Evolutionary conservation across 805 yeast species (phyloP).

Genomic region (Starmerella vitae): DNA sequence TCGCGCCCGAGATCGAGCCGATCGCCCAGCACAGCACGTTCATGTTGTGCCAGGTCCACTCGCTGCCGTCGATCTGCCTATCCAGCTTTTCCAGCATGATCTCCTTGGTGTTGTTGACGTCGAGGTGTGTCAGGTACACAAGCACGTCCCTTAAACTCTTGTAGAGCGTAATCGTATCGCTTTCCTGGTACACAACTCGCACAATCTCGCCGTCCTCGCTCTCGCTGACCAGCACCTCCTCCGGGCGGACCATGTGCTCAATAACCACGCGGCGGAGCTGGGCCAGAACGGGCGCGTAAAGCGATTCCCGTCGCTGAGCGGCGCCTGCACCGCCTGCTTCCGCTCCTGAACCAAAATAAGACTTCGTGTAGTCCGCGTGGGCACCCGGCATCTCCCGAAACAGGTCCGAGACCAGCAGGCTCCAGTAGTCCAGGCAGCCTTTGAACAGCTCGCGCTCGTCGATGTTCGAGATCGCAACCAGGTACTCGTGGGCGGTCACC

Average conservation of each 20-base stretch:
- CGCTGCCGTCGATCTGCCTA: slow-evolving; percentile 86
- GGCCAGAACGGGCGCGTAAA: slow-evolving; percentile 64
- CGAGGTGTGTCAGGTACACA: slow-evolving; percentile 89
- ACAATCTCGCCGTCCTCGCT: slow-evolving; percentile 99
- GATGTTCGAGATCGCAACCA: slow-evolving; percentile 72
- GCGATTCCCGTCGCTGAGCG: slow-evolving; percentile 64
- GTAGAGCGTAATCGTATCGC: slow-evolving; percentile 91
- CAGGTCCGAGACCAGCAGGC: slow-evolving; percentile 64
- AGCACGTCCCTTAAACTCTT: slow-evolving; percentile 91
- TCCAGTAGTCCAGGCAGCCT: slow-evolving; percentile 92
- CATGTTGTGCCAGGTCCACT: slow-evolving; percentile 98
- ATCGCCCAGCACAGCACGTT: slow-evolving; percentile 99
- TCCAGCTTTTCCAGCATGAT: slow-evolving; percentile 88
- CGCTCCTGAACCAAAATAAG: slow-evolving; percentile 25
- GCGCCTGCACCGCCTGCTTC: slow-evolving; percentile 53
- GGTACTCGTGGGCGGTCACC: slow-evolving; percentile 60
- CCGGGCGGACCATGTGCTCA: slow-evolving; percentile 97
- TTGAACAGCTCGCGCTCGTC: slow-evolving; percentile 94
- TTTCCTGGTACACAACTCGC: slow-evolving; percentile 90
- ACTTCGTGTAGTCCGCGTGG: slow-evolving; percentile 41
- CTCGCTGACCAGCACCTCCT: slow-evolving; percentile 91
- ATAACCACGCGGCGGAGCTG: slow-evolving; percentile 83
- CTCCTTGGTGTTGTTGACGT: slow-evolving; percentile 83
- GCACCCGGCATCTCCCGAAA: slow-evolving; percentile 64
- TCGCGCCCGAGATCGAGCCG: slow-evolving; percentile 96